Evolutionary conservation across 2,329 filamentous ascomycete genomes (phyloP), one percentile per base, ranked within the genome.

Genomic region (Grosmannia huntii): DNA sequence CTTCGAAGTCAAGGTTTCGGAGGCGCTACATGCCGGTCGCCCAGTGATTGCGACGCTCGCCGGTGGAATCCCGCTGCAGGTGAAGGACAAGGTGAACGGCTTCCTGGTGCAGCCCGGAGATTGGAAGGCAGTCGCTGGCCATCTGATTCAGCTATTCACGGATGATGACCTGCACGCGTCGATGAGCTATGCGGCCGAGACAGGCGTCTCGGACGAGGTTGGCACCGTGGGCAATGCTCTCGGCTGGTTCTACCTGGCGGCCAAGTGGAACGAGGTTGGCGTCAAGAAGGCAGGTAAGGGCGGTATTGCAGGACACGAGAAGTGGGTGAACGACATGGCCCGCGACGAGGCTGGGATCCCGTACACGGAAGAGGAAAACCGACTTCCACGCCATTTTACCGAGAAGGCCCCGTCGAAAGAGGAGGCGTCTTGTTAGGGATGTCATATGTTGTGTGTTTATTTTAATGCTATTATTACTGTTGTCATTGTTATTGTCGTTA

Each of bases 1-100:
- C 0, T 94, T 94, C 65, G 89, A 94, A 70, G 85, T 94, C 65
- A 94, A 94, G 71, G 87, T 94, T 5, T 90, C 86, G 0, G 89
- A 94, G 70, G 88, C 87, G 1, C 76, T 92, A 25, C 88, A 91
- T 67, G 89, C 90, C 51, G 88, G 88, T 16, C 82, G 86, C 2
- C 89, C 89, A 1, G 80, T 90, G 65, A 89, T 94, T 62, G 87
- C 85, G 3, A 89, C 86, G 1, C 76, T 77, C 23, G 84, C 85
- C 1, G 89, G 89, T n/a, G 89, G 89, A 12, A 91, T 94, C 57
- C 87, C 88, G 1, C 75, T 92, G 5, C 89, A 94, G 68, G 79
- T 94, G 59, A 78, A 87, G 68, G 74, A 91, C 64, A 76, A 76
- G 41, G 80, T 87, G 67, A 86, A 85, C 60, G 88, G 88, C 1